Percentiles rank a stretch among this genome's conserved stretches.
These are phyloP conservation scores for Stachybotrys elegans DNA, from an alignment of 2,329 filamentous ascomycete species.

Conservation along the genomic window DNA sequence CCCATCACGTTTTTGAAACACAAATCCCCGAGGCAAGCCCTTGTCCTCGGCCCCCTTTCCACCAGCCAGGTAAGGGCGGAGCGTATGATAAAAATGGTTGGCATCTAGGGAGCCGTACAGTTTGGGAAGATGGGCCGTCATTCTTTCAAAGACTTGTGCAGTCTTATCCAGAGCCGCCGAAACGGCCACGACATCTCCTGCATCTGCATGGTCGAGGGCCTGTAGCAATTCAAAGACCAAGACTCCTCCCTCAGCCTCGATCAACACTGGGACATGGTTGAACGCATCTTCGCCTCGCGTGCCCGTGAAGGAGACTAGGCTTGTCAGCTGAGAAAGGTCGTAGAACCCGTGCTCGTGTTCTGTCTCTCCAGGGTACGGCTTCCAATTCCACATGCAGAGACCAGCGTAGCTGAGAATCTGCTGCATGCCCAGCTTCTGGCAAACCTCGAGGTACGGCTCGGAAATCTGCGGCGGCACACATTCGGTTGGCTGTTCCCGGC, in stretches of 20 bases:
- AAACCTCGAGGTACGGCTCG: constrained; percentile 13
- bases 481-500: constrained; percentile 3
- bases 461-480: constrained; percentile 12
- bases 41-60: constrained; percentile 11
- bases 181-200: constrained; percentile 2
- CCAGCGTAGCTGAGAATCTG: constrained; percentile 13
- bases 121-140: constrained; percentile 10
- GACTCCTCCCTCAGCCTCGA: constrained; percentile 12
- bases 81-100: constrained; percentile 10
- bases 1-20: constrained; percentile 11
- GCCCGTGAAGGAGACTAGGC: constrained; percentile 10
- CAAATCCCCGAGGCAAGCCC: constrained; percentile 10
- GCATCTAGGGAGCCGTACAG: constrained; percentile 10
- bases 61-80: constrained; percentile 8
- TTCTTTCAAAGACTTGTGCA: constrained; percentile 5
- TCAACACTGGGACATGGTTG: constrained; percentile 12
- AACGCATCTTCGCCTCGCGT: constrained; percentile 12
- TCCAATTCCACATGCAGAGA: constrained; percentile 15
- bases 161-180: constrained; percentile 3
- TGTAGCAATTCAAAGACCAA: constrained; percentile 8
- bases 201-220: constrained; percentile 4
- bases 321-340: constrained; percentile 7
- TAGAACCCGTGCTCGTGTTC: constrained; percentile 2
- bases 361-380: neutral
- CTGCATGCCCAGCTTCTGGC: constrained; percentile 9